phyloP scores from a whole-genome alignment of 352 stramenopile species.

The Phytophthora pistaciae region DNA sequence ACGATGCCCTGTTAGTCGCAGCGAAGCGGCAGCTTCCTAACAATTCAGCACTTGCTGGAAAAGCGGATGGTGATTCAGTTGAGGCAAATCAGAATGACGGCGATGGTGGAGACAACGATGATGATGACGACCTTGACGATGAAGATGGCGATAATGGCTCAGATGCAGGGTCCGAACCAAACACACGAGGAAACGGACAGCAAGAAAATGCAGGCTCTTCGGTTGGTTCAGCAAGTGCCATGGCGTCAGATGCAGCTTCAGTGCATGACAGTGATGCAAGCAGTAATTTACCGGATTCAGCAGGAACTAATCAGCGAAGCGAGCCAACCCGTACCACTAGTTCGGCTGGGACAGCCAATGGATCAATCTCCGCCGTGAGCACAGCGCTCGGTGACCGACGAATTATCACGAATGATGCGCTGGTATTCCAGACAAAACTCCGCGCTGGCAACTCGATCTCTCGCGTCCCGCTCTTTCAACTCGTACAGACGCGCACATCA shows the following conservation, averaged over 20 bases:
- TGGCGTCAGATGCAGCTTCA: conserved; percentile 13
- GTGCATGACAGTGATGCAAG: conserved; percentile 24
- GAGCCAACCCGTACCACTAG: conserved; percentile 13
- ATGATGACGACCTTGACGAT: conserved; percentile 42
- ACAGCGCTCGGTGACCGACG: conserved; percentile 23
- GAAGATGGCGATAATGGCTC: conserved; percentile 36
- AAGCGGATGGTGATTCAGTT: conserved; percentile 41
- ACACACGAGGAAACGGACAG: conserved; percentile 22
- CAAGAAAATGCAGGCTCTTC: conserved; percentile 25
- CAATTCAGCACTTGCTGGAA: conserved; percentile 70
- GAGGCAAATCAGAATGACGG: conserved; percentile 41
- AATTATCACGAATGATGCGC: conserved; percentile 30
- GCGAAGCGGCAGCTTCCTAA: conserved; percentile 85
- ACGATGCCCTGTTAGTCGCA: conserved; percentile 74
- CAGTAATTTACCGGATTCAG: conserved; percentile 21
- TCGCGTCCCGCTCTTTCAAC: conserved; percentile 72
- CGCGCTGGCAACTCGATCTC: conserved; percentile 65
- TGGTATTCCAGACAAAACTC: conserved; percentile 75
- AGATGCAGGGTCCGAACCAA: conserved; percentile 32
- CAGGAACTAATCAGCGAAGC: conserved; percentile 6
- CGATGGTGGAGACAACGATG: conserved; percentile 41
- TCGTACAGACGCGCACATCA: conserved; percentile 79
- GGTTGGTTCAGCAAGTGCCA: conserved; percentile 6
- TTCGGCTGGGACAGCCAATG: conserved; percentile 4
- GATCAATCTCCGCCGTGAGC: conserved; percentile 1